Conservation (phyloP, 345 rosid genomes). For the Euphorbia peplus region DNA sequence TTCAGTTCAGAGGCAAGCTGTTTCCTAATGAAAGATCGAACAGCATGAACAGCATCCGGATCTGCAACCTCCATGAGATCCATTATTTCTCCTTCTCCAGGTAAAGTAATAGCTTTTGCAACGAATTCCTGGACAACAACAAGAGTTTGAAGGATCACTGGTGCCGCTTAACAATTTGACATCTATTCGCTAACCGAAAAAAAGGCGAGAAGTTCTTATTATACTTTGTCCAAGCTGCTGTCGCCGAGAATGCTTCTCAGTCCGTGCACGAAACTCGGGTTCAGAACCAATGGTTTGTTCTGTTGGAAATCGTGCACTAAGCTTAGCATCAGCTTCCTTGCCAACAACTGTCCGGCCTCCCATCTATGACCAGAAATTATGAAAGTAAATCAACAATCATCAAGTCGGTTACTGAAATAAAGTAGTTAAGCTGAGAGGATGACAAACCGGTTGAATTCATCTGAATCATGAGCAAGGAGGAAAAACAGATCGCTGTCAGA, state of each 20-base stretch:
- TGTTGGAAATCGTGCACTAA: conserved; percentile 83
- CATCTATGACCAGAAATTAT: conserved; percentile 48
- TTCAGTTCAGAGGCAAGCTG: conserved; percentile 85
- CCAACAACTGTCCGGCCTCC: conserved; percentile 97
- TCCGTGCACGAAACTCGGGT: conserved; percentile 73
- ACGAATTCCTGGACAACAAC: conserved; percentile 67
- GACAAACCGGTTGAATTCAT: conserved; percentile 90
- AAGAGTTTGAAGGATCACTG: not conserved
- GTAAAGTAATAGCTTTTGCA: conserved; percentile 83
- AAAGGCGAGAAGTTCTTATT: not conserved
- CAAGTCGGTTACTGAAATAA: conserved; percentile 8
- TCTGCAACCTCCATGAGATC: conserved; percentile 98
- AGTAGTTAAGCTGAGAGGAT: conserved; percentile 12
- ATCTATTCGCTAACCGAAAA: not conserved
- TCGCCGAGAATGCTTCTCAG: conserved; percentile 70
- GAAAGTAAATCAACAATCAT: not conserved
- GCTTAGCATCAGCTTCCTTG: conserved; percentile 84
- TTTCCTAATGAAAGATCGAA: conserved; percentile 76
- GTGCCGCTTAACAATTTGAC: not conserved
- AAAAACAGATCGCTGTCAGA: conserved; percentile 72
- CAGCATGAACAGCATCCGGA: conserved; percentile 96
- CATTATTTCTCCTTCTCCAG: conserved; percentile 98
- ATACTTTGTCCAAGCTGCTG: conserved; percentile 78
- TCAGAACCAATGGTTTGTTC: conserved; percentile 57
- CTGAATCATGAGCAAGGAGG: conserved; percentile 94